Evolutionary conservation across 2,329 filamentous ascomycete species (phyloP).

Genomic region (Furcasterigmium sp.): DNA sequence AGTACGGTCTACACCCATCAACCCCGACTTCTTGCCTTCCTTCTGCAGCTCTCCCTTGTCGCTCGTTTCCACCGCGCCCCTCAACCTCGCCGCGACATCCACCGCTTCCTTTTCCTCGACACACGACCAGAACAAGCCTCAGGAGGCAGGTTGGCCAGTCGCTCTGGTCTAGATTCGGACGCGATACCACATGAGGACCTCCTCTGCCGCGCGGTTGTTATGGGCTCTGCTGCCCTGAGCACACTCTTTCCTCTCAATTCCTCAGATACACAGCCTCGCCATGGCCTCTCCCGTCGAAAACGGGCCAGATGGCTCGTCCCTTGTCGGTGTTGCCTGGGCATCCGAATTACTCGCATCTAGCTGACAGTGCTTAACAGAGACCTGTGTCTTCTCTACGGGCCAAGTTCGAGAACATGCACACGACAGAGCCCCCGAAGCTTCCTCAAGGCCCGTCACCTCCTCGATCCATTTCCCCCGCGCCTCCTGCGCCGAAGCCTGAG

Average conservation of each 20-base stretch:
- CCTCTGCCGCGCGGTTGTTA: slow-evolving; percentile 24
- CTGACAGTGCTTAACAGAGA: slow-evolving; percentile 43
- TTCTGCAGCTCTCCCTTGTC: not conserved
- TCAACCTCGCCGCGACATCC: slow-evolving; percentile 1
- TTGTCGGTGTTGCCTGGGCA: slow-evolving; percentile 49
- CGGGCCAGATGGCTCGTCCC: slow-evolving; percentile 70
- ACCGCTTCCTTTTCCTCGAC: not conserved
- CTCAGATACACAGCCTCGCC: slow-evolving; percentile 12
- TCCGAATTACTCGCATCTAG: not conserved
- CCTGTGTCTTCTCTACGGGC: slow-evolving; percentile 77
- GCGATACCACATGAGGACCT: slow-evolving; percentile 14
- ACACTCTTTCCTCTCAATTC: slow-evolving; percentile 14
- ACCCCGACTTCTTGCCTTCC: slow-evolving; percentile 7
- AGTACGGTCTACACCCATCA: slow-evolving; percentile 7
- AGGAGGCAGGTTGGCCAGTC: no score
- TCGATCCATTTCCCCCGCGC: slow-evolving; percentile 27
- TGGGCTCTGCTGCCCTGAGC: slow-evolving; percentile 24
- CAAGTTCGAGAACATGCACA: slow-evolving; percentile 74
- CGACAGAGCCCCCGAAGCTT: slow-evolving; percentile 29
- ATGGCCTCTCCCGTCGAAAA: slow-evolving; percentile 45
- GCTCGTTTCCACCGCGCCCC: slow-evolving; percentile 1
- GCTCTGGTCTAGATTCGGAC: no score
- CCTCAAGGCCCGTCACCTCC: slow-evolving; percentile 19
- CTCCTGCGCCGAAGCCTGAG: slow-evolving; percentile 35
- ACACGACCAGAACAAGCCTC: no score